phyloP scores from a whole-genome alignment of 2,329 filamentous ascomycete species.

The Ophiostoma himal-ulmi region DNA sequence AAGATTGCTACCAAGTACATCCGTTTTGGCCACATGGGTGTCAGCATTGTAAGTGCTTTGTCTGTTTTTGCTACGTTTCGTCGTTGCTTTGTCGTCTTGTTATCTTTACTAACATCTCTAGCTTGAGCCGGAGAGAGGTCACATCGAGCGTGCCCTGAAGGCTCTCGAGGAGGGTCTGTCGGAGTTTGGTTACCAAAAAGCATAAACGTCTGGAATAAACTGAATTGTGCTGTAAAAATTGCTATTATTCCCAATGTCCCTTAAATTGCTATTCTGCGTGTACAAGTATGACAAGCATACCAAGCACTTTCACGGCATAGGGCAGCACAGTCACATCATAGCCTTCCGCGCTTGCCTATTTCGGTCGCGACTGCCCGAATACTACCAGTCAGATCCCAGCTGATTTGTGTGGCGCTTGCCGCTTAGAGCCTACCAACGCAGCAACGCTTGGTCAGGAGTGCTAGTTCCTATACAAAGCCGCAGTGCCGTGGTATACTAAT shows the following conservation, averaged over 20 bases:
- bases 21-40: conserved; percentile 95
- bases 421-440: not conserved
- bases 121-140: conserved; percentile 69
- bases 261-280: not conserved
- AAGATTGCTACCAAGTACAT: conserved; percentile 92
- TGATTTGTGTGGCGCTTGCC: not conserved
- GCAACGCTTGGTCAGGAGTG: no score
- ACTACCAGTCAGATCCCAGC: not conserved
- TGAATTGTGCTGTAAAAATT: not conserved
- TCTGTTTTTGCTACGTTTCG: not conserved
- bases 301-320: not conserved
- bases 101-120: conserved; percentile 29
- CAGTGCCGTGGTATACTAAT: no score
- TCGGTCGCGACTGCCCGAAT: not conserved
- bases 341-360: not conserved
- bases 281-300: not conserved
- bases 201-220: conserved; percentile 29
- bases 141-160: conserved; percentile 78
- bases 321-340: not conserved
- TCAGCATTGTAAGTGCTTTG: conserved; percentile 62
- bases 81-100: not conserved
- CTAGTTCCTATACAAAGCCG: no score
- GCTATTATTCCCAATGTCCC: no score
- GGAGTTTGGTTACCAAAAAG: conserved; percentile 63
- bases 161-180: conserved; percentile 67